These are phyloP conservation scores for Cytospora piceicola DNA, from an alignment of 2,329 filamentous ascomycete species.

Conservation along the genomic window DNA sequence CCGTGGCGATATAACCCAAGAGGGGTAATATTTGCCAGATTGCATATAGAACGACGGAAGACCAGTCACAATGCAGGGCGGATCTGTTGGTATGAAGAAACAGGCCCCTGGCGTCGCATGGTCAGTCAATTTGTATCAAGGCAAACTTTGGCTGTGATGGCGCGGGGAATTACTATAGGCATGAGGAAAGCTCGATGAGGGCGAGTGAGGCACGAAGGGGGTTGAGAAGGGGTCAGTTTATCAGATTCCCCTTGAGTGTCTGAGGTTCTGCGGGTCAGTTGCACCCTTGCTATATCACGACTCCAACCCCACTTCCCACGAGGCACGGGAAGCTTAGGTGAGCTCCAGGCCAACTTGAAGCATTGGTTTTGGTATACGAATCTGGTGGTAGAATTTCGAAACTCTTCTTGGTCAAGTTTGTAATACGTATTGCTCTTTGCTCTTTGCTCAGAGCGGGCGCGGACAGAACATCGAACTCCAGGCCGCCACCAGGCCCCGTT, in stretches of 20 bases:
- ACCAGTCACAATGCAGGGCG: slow-evolving; percentile 8
- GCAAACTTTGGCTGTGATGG: not conserved
- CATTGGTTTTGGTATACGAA: slow-evolving; percentile 6
- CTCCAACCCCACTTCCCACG: slow-evolving; percentile 9
- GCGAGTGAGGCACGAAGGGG: slow-evolving; percentile 1
- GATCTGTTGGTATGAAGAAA: slow-evolving; percentile 8
- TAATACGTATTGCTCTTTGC: not conserved
- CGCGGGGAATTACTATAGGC: not conserved
- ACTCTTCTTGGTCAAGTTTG: not conserved
- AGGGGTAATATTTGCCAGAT: not conserved
- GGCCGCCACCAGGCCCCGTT: slow-evolving; percentile 7
- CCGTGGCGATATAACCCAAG: slow-evolving; percentile 18
- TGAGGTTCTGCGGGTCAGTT: slow-evolving; percentile 20
- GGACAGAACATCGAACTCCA: not conserved
- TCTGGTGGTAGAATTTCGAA: not conserved
- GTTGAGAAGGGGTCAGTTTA: not conserved
- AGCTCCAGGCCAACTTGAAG: slow-evolving; percentile 4
- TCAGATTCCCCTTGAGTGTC: slow-evolving; percentile 18
- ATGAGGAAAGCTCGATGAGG: slow-evolving; percentile 7
- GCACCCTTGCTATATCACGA: slow-evolving; percentile 14
- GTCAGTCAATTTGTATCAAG: slow-evolving; percentile 19
- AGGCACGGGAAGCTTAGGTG: slow-evolving; percentile 11
- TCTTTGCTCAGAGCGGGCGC: not conserved
- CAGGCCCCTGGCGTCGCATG: slow-evolving; percentile 16
- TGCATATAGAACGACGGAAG: slow-evolving; percentile 5